Base-by-base conservation (phyloP, 345 rosid species). In the Clausena lansium region DNA sequence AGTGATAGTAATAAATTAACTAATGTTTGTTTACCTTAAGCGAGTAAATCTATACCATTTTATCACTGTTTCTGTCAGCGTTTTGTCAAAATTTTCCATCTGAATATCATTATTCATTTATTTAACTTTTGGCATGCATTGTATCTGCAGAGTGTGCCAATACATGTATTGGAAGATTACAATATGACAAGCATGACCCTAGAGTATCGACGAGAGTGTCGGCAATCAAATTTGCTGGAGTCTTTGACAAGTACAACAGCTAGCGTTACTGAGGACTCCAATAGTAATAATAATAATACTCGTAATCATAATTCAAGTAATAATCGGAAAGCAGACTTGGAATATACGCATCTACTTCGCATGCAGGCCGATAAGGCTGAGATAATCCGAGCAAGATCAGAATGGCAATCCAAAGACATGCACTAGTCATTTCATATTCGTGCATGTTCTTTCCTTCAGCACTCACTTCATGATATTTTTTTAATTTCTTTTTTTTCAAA, bases 131-230 rank as follows among this genome's bases (percentile, higher is more conserved):
- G 17, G 50, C 50, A 45, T 45, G 50, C 50, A 45, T 3, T 13
- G 17, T 27, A 59, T 39, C 5, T 79, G 78, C 91, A 90, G 91
- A 91, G 92, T 80, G 88, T 90, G 80, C 90, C 90, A 9, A 87
- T 77, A 32, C 64, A 84, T 6, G 88, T 91, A 30, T 70, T 91
- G 73, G 87, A 86, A 78, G 81, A 86, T 17, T 88, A 85, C 76
- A 81, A 84, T 50, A 85, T 91, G 0, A 79, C 86, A 7, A 79
- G 88, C 79, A 81, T 91, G 78, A 87, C 92, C 1, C 67, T 90
- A 78, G 94, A 89, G 81, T 91, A 91, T 47, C 80, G 92, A 73
- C 83, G 89, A 20, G 94, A 91, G 79, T 89, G 94, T 82, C 83
- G 87, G 17, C 88, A 78, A 65, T 85, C 88, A 38, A 85, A 80